These are phyloP conservation scores for Russula brevipes DNA, from an alignment of 768 basidiomycete genomes.

Conservation along the genomic window DNA sequence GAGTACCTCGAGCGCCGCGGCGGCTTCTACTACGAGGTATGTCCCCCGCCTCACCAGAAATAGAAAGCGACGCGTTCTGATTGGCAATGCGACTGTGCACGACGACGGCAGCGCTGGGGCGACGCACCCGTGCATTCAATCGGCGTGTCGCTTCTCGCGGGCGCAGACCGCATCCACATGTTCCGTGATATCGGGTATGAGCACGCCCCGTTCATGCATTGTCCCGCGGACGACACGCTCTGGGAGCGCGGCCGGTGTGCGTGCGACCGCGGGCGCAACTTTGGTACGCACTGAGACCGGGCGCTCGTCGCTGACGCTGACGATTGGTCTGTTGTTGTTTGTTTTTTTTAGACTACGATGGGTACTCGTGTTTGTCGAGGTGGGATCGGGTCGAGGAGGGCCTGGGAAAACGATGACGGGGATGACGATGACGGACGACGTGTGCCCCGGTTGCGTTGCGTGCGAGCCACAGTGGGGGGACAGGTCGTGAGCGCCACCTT, in stretches of 20 bases:
- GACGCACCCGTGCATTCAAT: constrained; percentile 87
- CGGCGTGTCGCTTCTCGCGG: constrained; percentile 69
- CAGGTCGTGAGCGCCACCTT: too few species aligned
- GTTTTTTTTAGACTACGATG: constrained; percentile 43
- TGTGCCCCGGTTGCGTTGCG: too few species aligned
- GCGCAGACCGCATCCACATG: constrained; percentile 72
- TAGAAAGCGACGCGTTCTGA: neutral
- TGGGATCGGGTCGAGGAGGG: constrained; percentile 36
- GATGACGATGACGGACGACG: too few species aligned
- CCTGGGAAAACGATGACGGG: neutral
- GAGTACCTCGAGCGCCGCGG: constrained; percentile 73
- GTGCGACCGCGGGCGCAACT: constrained; percentile 49
- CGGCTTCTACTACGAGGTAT: constrained; percentile 84
- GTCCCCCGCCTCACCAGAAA: constrained; percentile 30
- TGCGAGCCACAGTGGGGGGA: too few species aligned
- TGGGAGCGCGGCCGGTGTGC: constrained; percentile 44
- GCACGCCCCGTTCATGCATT: constrained; percentile 68
- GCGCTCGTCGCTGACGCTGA: neutral
- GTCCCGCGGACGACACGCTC: constrained; percentile 34
- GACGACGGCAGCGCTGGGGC: constrained; percentile 57
- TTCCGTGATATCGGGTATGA: constrained; percentile 82
- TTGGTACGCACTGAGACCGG: constrained; percentile 40
- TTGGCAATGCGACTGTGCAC: too few species aligned
- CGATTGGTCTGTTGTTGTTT: neutral
- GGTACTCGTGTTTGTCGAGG: constrained; percentile 52